phyloP scores from a whole-genome alignment of 805 yeast genomes.

The Zygotorulaspora sp. region DNA sequence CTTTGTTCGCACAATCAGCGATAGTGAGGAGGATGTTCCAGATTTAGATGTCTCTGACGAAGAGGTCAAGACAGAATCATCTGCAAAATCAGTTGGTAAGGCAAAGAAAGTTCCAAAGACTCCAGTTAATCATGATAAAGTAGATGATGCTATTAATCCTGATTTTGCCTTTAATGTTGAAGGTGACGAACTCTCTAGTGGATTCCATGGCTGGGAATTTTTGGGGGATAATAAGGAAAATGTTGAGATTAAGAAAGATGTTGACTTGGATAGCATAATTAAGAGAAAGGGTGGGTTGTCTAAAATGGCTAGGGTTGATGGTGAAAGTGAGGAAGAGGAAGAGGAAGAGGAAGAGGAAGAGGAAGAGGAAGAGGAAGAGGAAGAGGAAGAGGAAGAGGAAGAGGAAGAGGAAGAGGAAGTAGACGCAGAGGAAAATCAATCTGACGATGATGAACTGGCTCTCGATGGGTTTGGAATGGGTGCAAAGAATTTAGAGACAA shows the following conservation, averaged over 20 bases:
- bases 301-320: constrained; percentile 46
- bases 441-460: constrained; percentile 36
- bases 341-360: constrained; percentile 38
- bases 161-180: constrained; percentile 67
- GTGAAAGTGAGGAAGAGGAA: constrained; percentile 38
- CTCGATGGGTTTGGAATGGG: constrained; percentile 41
- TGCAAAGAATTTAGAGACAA: constrained; percentile 23
- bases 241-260: constrained; percentile 46
- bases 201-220: constrained; percentile 83
- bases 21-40: constrained; percentile 67
- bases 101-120: constrained; percentile 23
- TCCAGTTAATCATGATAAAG: constrained; percentile 36
- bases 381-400: constrained; percentile 30
- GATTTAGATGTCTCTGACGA: constrained; percentile 49
- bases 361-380: constrained; percentile 35
- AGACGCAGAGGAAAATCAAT: constrained; percentile 33
- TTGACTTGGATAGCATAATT: constrained; percentile 83
- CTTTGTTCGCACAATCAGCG: constrained; percentile 70
- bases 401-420: constrained; percentile 35
- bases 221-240: constrained; percentile 37
- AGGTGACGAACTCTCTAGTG: constrained; percentile 44
- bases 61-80: constrained; percentile 29
- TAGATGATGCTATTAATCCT: constrained; percentile 61
- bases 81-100: constrained; percentile 24
- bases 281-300: constrained; percentile 78